These are phyloP conservation scores for Quercus wislizeni DNA, from an alignment of 306 rosid genomes.

Conservation along the genomic window DNA sequence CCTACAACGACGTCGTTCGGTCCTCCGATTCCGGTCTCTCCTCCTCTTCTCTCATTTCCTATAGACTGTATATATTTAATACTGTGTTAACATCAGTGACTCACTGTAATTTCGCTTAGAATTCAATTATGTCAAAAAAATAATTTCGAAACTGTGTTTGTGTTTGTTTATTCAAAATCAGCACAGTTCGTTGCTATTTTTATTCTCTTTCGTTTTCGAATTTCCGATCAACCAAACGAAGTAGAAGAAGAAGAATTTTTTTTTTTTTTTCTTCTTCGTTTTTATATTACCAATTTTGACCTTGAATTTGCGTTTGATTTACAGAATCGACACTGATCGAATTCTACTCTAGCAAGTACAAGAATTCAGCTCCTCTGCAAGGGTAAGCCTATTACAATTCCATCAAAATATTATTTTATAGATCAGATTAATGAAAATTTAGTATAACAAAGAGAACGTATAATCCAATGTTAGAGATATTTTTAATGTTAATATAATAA, in stretches of 20 bases:
- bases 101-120: neutral
- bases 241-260: neutral
- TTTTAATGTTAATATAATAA: no score
- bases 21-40: conserved; percentile 58
- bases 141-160: neutral
- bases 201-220: neutral
- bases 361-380: conserved; percentile 75
- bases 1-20: conserved; percentile 71
- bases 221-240: neutral
- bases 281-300: neutral
- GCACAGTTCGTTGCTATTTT: no score
- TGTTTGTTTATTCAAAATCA: neutral
- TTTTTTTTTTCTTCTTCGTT: no score
- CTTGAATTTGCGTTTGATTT: neutral
- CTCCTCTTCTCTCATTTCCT: neutral
- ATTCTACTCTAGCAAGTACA: conserved; percentile 73
- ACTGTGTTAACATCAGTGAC: neutral
- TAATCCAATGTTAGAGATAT: no score
- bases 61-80: neutral
- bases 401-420: no score
- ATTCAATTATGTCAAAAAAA: neutral
- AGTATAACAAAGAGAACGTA: no score
- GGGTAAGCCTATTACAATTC: conserved; percentile 46
- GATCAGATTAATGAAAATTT: no score
- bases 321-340: conserved; percentile 59